A percentile compares a stretch with the other conserved stretches of the same genome.
Evolutionary conservation across 106 monocot species (phyloP).

Genomic region (Acanthochlamys bracteata): DNA sequence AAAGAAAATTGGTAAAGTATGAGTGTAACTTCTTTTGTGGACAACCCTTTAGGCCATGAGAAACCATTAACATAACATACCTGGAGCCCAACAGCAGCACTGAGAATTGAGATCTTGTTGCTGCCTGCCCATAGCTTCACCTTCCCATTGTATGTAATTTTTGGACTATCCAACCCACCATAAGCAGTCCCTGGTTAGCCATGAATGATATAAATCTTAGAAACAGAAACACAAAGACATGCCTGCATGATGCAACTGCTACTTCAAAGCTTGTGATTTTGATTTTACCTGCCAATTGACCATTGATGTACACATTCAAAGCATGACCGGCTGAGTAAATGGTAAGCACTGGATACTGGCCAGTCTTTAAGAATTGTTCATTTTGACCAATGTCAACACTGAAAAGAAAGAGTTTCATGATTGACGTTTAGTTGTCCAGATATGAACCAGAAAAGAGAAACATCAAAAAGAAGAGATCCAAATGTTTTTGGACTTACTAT

Average conservation of each 20-base stretch:
- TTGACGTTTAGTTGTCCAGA: background rate
- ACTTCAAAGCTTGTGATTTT: background rate
- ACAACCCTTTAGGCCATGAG: background rate
- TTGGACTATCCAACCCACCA: slow-evolving; percentile 25
- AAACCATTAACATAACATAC: slow-evolving; percentile 15
- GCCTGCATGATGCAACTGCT: background rate
- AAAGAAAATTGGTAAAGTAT: background rate
- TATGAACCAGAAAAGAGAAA: background rate
- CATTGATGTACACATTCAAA: slow-evolving; percentile 37
- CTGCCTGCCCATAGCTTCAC: slow-evolving; percentile 45
- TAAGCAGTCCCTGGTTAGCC: slow-evolving; percentile 21
- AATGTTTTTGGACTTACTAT: slow-evolving; percentile 21
- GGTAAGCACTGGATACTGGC: slow-evolving; percentile 17
- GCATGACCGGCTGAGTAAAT: slow-evolving; percentile 42
- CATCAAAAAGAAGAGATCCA: background rate
- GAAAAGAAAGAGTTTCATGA: background rate
- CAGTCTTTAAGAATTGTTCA: slow-evolving; percentile 37
- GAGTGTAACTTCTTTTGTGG: no score
- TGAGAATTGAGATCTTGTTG: slow-evolving; percentile 40
- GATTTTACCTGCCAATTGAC: slow-evolving; percentile 20
- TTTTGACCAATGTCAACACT: slow-evolving; percentile 27
- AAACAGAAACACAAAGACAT: background rate
- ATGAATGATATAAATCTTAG: background rate
- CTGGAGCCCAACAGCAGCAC: slow-evolving; percentile 38
- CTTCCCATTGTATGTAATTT: slow-evolving; percentile 17